Evolutionary conservation across 176 grass and related monocot species (phyloP).

Genomic region (Triticum monococcum): DNA sequence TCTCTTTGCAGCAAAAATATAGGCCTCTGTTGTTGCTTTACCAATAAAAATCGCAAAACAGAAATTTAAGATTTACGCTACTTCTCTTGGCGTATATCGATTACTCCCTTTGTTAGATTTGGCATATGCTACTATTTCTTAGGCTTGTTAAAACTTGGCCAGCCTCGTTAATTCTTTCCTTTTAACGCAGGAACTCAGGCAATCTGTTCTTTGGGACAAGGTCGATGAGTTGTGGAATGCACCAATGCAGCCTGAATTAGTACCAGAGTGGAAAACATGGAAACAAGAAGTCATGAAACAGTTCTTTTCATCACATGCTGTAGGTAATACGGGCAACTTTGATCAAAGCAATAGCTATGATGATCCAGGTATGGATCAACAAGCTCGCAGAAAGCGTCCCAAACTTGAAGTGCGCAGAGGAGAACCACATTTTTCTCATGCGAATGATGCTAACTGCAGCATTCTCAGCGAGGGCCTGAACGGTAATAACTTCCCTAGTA

Average conservation of each 20-base stretch:
- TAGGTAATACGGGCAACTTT: slow-evolving; percentile 36
- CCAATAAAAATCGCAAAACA: slow-evolving; percentile 9
- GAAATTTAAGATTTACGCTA: not conserved
- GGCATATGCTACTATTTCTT: slow-evolving; percentile 11
- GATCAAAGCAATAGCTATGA: slow-evolving; percentile 36
- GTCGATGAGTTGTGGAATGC: slow-evolving; percentile 64
- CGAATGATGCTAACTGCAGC: slow-evolving; percentile 22
- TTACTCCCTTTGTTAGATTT: slow-evolving; percentile 28
- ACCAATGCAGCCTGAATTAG: slow-evolving; percentile 74
- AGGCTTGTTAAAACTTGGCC: slow-evolving; percentile 1
- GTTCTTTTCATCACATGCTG: slow-evolving; percentile 61
- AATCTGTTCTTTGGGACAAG: slow-evolving; percentile 71
- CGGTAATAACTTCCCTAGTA: slow-evolving; percentile 1
- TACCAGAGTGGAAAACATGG: slow-evolving; percentile 87
- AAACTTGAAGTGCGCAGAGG: slow-evolving; percentile 84
- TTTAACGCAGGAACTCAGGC: slow-evolving; percentile 68
- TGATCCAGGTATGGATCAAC: slow-evolving; percentile 51
- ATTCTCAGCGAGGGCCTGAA: slow-evolving; percentile 5
- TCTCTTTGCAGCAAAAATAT: not conserved
- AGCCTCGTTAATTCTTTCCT: slow-evolving; percentile 30
- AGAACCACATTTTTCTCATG: slow-evolving; percentile 44
- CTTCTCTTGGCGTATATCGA: not conserved
- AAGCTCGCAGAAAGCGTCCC: slow-evolving; percentile 62
- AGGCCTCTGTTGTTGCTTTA: not conserved
- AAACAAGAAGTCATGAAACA: slow-evolving; percentile 89